Conservation (phyloP, 176 grass and related monocot genomes). For the Musa beccarii region DNA sequence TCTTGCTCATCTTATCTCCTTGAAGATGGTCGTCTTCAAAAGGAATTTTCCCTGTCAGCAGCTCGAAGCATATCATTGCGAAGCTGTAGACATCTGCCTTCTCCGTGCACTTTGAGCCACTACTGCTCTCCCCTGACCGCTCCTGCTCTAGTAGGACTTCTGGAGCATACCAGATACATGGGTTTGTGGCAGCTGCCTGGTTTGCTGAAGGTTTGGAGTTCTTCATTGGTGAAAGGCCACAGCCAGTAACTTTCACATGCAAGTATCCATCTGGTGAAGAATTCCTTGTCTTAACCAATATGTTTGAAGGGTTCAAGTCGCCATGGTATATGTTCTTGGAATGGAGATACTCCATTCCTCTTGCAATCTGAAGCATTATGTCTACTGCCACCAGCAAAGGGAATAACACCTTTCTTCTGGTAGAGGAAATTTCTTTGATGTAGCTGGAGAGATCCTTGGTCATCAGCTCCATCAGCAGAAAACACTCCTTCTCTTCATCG, state of each 20-base stretch:
- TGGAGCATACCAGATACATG: constrained; percentile 83
- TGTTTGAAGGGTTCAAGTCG: constrained; percentile 58
- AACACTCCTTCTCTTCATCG: constrained; percentile 72
- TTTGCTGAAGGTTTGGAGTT: constrained; percentile 16
- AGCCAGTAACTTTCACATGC: constrained; percentile 61
- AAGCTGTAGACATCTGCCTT: constrained; percentile 96
- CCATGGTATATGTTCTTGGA: constrained; percentile 63
- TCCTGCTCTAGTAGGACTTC: constrained; percentile 46
- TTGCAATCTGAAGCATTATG: constrained; percentile 82
- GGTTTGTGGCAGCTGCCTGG: constrained; percentile 10
- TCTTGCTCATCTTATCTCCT: constrained; percentile 90
- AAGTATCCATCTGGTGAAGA: constrained; percentile 47
- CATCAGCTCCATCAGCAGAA: constrained; percentile 70
- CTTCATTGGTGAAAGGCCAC: constrained; percentile 27
- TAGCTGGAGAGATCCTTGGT: constrained; percentile 55
- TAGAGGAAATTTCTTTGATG: constrained; percentile 52
- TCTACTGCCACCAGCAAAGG: constrained; percentile 57
- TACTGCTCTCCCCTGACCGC: background rate
- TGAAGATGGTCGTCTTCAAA: constrained; percentile 95
- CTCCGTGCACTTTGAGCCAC: constrained; percentile 35
- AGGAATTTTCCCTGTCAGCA: constrained; percentile 83
- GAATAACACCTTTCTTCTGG: constrained; percentile 47
- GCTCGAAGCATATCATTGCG: constrained; percentile 87
- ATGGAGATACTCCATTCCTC: constrained; percentile 89
- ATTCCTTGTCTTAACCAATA: constrained; percentile 53